A percentile compares a stretch with the other conserved stretches of the same genome.
These are phyloP conservation scores for Phylloporus arenicola DNA, from an alignment of 768 basidiomycete genomes.

Conservation along the genomic window DNA sequence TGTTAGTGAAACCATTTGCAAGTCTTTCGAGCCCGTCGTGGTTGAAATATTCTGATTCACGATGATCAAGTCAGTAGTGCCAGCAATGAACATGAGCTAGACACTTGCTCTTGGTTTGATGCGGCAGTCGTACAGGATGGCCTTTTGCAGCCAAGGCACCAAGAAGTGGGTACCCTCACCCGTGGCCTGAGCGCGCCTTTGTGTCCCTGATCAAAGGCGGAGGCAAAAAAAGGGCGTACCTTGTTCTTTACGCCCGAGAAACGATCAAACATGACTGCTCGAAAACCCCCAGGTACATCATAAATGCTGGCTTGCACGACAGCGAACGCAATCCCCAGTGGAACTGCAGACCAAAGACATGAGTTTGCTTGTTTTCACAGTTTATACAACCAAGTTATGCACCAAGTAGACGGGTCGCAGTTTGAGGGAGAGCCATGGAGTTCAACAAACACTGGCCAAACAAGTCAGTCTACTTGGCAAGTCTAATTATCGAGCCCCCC, in stretches of 20 bases:
- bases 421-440: slow-evolving; percentile 50
- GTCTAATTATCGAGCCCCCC: slow-evolving; percentile 40
- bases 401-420: slow-evolving; percentile 48
- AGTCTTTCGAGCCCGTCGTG: slow-evolving; percentile 95
- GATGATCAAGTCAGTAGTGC: background rate
- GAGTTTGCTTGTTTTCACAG: slow-evolving; percentile 4
- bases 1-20: slow-evolving; percentile 98
- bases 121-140: slow-evolving; percentile 95
- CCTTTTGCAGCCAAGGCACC: slow-evolving; percentile 91
- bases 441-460: slow-evolving; percentile 25
- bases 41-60: slow-evolving; percentile 86
- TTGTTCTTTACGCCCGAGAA: slow-evolving; percentile 85
- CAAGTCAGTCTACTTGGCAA: slow-evolving; percentile 2
- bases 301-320: slow-evolving; percentile 49
- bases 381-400: slow-evolving; percentile 9
- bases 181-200: slow-evolving; percentile 52
- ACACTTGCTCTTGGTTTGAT: slow-evolving; percentile 85
- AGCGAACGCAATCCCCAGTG: slow-evolving; percentile 39
- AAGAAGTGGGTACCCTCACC: slow-evolving; percentile 95
- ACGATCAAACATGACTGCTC: slow-evolving; percentile 97
- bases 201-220: too few species aligned
- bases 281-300: slow-evolving; percentile 85
- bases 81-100: background rate
- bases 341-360: slow-evolving; percentile 18
- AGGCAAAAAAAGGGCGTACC: slow-evolving; percentile 37